These are phyloP conservation scores for Populus hybrid DNA, from an alignment of 441 rosid species.

Conservation along the genomic window DNA sequence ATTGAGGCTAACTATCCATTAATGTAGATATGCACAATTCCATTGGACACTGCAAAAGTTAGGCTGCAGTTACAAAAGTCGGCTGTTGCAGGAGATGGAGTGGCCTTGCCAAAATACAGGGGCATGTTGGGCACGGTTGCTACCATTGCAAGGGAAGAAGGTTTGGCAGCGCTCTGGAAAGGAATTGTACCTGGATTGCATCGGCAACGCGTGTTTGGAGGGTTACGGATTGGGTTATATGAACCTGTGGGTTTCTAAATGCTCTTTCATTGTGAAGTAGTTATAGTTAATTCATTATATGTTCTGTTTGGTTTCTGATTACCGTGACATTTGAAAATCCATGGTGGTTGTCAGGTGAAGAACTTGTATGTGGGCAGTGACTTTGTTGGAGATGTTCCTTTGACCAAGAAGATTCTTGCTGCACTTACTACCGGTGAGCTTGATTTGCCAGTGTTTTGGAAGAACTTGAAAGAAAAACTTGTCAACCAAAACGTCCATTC, in stretches of 20 bases:
- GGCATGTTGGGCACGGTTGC: conserved; percentile 94
- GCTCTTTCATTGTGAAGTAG: background rate
- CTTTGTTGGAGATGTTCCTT: conserved; percentile 89
- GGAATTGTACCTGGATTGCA: conserved; percentile 96
- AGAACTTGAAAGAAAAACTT: background rate
- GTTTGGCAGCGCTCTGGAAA: conserved; percentile 87
- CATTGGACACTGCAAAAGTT: conserved; percentile 98
- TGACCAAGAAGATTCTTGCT: conserved; percentile 87
- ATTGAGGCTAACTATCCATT: background rate
- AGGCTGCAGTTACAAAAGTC: conserved; percentile 98
- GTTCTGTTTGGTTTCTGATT: conserved; percentile 14
- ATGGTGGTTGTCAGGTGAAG: conserved; percentile 60
- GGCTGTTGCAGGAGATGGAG: conserved; percentile 57
- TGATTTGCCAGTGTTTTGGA: background rate
- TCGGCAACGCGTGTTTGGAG: conserved; percentile 90
- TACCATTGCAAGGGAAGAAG: conserved; percentile 96
- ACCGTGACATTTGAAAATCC: background rate
- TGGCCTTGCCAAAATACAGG: conserved; percentile 67
- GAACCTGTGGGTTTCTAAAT: conserved; percentile 75
- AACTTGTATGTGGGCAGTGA: conserved; percentile 77
- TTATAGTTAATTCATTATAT: background rate
- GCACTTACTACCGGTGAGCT: conserved; percentile 91
- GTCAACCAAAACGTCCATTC: background rate
- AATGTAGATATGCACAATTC: conserved; percentile 84
- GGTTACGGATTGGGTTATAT: conserved; percentile 88